phyloP scores from a whole-genome alignment of 176 grass and related monocot species.

The Avena atlantica region DNA sequence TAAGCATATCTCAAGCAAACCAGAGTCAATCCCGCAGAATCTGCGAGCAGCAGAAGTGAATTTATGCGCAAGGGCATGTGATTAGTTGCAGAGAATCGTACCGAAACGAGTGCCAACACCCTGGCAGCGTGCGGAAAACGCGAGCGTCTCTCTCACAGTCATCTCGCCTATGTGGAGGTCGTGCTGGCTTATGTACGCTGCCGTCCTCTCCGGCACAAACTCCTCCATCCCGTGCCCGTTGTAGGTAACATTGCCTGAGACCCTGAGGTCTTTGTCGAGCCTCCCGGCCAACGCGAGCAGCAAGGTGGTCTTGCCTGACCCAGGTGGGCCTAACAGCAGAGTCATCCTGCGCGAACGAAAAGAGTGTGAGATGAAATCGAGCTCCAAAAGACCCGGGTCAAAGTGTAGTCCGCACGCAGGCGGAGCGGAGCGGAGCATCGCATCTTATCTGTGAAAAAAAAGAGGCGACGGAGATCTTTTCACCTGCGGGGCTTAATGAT shows the following conservation, averaged over 20 bases:
- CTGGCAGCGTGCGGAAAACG: constrained; percentile 92
- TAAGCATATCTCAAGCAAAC: constrained; percentile 23
- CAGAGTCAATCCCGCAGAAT: background rate
- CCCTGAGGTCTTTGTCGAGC: constrained; percentile 74
- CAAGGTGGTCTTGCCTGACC: constrained; percentile 92
- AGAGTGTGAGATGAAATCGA: constrained; percentile 34
- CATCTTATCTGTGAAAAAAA: constrained; percentile 11
- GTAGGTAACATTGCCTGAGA: constrained; percentile 75
- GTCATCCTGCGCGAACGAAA: constrained; percentile 71
- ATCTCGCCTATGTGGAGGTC: constrained; percentile 98
- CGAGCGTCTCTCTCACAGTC: constrained; percentile 91
- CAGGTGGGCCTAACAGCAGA: constrained; percentile 86
- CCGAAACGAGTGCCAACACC: constrained; percentile 84
- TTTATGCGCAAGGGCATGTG: background rate
- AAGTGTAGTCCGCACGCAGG: background rate
- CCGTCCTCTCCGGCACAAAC: constrained; percentile 91
- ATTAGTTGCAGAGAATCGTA: constrained; percentile 33
- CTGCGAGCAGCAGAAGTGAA: background rate
- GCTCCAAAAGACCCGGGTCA: background rate
- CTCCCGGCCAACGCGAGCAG: constrained; percentile 88
- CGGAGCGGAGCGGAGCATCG: background rate
- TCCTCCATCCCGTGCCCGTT: constrained; percentile 88
- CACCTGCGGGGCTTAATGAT: constrained; percentile 92
- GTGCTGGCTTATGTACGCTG: constrained; percentile 94
- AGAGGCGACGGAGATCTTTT: background rate